phyloP scores from a whole-genome alignment of 176 grass and related monocot species.

The Rhynchospora breviuscula region DNA sequence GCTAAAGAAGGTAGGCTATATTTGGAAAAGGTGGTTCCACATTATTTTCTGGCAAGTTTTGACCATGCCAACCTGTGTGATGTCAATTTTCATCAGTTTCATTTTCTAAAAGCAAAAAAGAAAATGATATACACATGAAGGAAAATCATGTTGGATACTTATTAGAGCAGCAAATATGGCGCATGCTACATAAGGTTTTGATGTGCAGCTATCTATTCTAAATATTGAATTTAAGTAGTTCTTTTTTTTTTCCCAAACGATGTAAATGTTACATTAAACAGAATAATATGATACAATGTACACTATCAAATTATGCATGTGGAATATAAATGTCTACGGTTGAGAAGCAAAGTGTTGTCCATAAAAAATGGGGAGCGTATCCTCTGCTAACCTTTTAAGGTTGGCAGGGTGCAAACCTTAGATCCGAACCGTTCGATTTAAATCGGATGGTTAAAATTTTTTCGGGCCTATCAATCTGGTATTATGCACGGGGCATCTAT shows the following conservation, averaged over 20 bases:
- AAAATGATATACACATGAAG: not conserved
- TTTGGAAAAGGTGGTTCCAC: constrained; percentile 19
- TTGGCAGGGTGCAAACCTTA: no score
- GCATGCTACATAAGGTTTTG: not conserved
- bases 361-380: not conserved
- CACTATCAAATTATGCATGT: not conserved
- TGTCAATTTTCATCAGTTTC: not conserved
- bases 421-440: no score
- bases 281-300: not conserved
- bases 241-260: not conserved
- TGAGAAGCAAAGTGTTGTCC: not conserved
- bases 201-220: not conserved
- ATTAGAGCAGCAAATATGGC: not conserved
- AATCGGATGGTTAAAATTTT: no score
- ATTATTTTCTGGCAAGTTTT: constrained; percentile 10
- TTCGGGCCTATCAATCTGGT: no score
- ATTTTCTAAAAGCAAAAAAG: not conserved
- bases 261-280: not conserved
- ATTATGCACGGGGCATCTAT: no score
- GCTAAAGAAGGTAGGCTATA: not conserved
- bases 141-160: not conserved
- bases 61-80: constrained; percentile 5
- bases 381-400: no score
- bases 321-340: not conserved
- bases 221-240: not conserved